Conservation (phyloP, 2,329 filamentous ascomycete species). For the Chaetomium sp. region DNA sequence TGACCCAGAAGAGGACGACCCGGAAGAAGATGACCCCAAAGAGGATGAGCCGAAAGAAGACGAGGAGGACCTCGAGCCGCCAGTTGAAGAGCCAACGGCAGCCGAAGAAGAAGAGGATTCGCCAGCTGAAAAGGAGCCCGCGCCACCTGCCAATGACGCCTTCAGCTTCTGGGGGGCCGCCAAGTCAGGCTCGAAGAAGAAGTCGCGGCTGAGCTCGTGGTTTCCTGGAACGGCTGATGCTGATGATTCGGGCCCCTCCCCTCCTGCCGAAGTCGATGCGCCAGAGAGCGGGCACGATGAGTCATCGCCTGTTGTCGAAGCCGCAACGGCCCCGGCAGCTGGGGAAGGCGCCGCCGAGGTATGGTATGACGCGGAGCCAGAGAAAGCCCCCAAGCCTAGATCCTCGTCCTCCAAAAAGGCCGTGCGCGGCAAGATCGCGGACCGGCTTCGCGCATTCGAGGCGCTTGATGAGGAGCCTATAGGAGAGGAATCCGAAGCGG, state of each 20-base stretch:
- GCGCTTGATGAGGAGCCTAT: conserved; percentile 30
- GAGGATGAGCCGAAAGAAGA: too few species aligned
- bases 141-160: conserved; percentile 30
- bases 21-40: conserved; percentile 19
- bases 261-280: conserved; percentile 16
- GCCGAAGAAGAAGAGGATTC: conserved; percentile 17
- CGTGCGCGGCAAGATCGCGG: conserved; percentile 47
- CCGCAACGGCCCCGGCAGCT: conserved; percentile 28
- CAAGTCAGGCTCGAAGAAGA: conserved; percentile 37
- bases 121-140: conserved; percentile 27
- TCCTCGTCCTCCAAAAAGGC: conserved; percentile 37
- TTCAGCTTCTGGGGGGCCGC: conserved; percentile 54
- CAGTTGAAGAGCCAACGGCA: conserved; percentile 25
- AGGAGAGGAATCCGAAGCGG: conserved; percentile 14
- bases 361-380: conserved; percentile 30
- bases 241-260: too few species aligned
- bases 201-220: conserved; percentile 26
- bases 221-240: conserved; percentile 10
- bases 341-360: conserved; percentile 23
- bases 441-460: conserved; percentile 53
- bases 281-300: conserved; percentile 44
- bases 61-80: not conserved
- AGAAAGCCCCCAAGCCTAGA: conserved; percentile 34
- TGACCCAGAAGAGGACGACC: conserved; percentile 10
- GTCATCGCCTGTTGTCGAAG: conserved; percentile 43